Conservation (phyloP, 495 filamentous ascomycete genomes). For the Daldinia bambusicola region DNA sequence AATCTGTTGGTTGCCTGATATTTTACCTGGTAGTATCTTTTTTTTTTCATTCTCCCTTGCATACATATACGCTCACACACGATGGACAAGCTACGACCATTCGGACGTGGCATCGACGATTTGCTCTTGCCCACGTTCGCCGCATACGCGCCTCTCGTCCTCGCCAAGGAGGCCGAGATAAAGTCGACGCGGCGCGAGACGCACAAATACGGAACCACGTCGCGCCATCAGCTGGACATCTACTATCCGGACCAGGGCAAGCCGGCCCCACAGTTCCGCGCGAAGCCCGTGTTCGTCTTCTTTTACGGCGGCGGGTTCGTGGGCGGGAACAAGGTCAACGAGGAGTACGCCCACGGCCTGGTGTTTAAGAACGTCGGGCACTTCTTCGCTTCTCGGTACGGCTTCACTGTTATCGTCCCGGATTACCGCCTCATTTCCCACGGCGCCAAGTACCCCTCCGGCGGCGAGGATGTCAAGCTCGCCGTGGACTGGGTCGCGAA, state of each 20-base stretch:
- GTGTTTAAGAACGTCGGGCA: constrained; percentile 53
- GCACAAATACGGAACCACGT: constrained; percentile 48
- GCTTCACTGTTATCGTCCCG: constrained; percentile 52
- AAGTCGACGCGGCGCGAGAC: constrained; percentile 47
- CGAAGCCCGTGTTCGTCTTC: constrained; percentile 54
- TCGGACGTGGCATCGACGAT: constrained; percentile 50
- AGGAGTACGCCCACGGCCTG: constrained; percentile 45
- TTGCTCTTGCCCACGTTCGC: constrained; percentile 52
- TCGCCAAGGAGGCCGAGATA: constrained; percentile 50
- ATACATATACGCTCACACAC: background rate
- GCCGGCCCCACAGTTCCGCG: constrained; percentile 15
- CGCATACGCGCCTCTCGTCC: constrained; percentile 49
- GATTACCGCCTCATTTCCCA: constrained; percentile 57
- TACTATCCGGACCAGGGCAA: constrained; percentile 44
- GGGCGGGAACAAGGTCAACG: constrained; percentile 47
- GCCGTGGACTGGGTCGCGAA: constrained; percentile 52
- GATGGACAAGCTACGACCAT: constrained; percentile 53
- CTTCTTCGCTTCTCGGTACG: constrained; percentile 53
- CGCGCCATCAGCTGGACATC: constrained; percentile 56
- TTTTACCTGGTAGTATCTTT: background rate
- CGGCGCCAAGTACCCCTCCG: constrained; percentile 53
- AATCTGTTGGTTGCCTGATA: background rate
- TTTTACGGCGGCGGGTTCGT: constrained; percentile 58
- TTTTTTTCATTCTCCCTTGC: no score
- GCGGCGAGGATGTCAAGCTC: constrained; percentile 53